Percentiles rank a stretch among this genome's conserved stretches.
These are phyloP conservation scores for Paramyrothecium sp. DNA, from an alignment of 2,329 filamentous ascomycete species.

Conservation along the genomic window DNA sequence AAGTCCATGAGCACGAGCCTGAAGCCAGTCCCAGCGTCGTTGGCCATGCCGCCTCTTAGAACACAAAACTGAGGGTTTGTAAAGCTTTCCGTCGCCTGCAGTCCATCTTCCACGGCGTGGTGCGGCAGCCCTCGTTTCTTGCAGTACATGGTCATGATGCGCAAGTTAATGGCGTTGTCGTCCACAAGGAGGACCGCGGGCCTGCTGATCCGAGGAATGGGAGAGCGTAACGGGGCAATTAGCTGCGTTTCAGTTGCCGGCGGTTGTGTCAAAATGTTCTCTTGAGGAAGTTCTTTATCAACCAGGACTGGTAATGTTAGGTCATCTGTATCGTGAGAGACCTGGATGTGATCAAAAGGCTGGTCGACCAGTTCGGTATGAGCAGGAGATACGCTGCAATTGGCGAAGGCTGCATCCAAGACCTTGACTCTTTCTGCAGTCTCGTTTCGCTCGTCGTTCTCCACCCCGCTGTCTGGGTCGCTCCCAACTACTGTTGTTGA, in stretches of 20 bases:
- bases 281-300: too few species aligned
- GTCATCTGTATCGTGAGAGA: too few species aligned
- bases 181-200: slow-evolving; percentile 39
- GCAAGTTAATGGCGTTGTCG: slow-evolving; percentile 46
- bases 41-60: neutral
- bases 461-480: too few species aligned
- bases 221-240: neutral
- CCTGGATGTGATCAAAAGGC: too few species aligned
- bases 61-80: slow-evolving; percentile 11
- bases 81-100: slow-evolving; percentile 36
- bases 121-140: slow-evolving; percentile 40
- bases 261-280: neutral
- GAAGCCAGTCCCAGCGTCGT: slow-evolving; percentile 3
- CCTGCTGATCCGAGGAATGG: neutral
- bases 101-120: slow-evolving; percentile 38
- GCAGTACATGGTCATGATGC: slow-evolving; percentile 45
- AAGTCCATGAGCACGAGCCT: slow-evolving; percentile 24
- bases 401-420: too few species aligned
- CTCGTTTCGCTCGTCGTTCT: too few species aligned
- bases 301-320: too few species aligned
- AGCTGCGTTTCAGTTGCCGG: neutral
- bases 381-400: too few species aligned
- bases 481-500: neutral
- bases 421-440: too few species aligned
- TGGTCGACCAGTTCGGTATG: too few species aligned